These are phyloP conservation scores for Pneumocystis canis DNA, from an alignment of 1,139 yeast species.

Conservation along the genomic window DNA sequence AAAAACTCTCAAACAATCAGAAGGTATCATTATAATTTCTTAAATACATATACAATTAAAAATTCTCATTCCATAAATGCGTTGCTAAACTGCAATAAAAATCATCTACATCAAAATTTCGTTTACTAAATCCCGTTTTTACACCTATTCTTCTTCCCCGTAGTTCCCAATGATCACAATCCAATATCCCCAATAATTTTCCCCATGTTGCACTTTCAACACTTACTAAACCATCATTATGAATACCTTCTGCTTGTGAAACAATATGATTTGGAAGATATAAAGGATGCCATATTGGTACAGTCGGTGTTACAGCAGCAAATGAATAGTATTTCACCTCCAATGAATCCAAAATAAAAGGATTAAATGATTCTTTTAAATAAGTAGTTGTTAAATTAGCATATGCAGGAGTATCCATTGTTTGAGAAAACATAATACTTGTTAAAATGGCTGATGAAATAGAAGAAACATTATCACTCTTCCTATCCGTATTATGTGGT, in stretches of 20 bases:
- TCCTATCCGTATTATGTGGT: slow-evolving; percentile 3
- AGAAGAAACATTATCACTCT: slow-evolving; percentile 9
- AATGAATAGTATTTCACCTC: slow-evolving; percentile 62
- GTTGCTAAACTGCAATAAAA: not conserved
- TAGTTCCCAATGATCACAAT: slow-evolving; percentile 72
- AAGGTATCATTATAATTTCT: not conserved
- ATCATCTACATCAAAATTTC: not conserved
- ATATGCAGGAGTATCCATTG: slow-evolving; percentile 22
- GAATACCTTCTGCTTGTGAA: slow-evolving; percentile 22
- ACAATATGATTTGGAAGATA: slow-evolving; percentile 12
- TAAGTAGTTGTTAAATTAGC: slow-evolving; percentile 38
- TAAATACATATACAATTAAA: not conserved
- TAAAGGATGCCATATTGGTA: slow-evolving; percentile 13
- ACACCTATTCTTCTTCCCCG: slow-evolving; percentile 4
- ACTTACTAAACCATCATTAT: slow-evolving; percentile 78
- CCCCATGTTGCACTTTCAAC: slow-evolving; percentile 77
- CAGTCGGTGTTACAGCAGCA: slow-evolving; percentile 37
- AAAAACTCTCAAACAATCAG: no score
- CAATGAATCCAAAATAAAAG: slow-evolving; percentile 39
- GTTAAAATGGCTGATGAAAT: slow-evolving; percentile 10
- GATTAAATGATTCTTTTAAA: slow-evolving; percentile 40
- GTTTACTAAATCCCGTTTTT: not conserved
- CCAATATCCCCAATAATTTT: slow-evolving; percentile 57
- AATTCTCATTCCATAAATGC: not conserved
- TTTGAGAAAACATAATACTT: slow-evolving; percentile 13